Base-by-base conservation (phyloP, 2,329 filamentous ascomycete genomes). In the Monosporascus ibericus region DNA sequence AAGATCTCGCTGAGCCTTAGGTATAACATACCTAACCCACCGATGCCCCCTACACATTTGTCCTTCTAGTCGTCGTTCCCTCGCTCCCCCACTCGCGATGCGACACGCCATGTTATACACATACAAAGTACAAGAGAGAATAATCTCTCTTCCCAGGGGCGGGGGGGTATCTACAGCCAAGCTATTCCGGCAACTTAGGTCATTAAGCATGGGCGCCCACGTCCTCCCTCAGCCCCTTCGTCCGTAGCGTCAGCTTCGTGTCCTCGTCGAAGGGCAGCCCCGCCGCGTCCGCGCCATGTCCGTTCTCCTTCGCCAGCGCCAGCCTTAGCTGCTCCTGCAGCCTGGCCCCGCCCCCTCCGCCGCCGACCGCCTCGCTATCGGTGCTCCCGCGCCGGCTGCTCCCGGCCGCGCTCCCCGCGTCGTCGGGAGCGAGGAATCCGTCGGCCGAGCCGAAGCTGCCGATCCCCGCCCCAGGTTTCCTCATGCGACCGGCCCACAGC, bases 211-310 rank as follows among this genome's bases (percentile, higher is more conserved):
- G 61, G 40, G 61, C 59, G 8, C 61, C 66, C 15, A 74, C 65
- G 54, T 77, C 73, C 65, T 82, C 80, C 40, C 79, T 70, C 60
- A 83, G 53, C 0, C 80, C 80, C 62, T 81, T 82, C 0, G 80
- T 83, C 52, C 80, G 66, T 36, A 83, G 58, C 5, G 77, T 79
- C 49, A 82, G 69, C 59, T 73, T 79, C 3, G 69, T 65, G 46
- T 72, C 70, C 1, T 76, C 75, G 0, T 68, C 72, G 65, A 82
- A 82, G 3, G 77, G 76, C 27, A 79, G 54, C 1, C 63, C 58
- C 37, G 18, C 50, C 37, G 6, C 46, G 6, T 34, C 39, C 14
- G 30, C 39, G 30, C 40, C 37, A 7, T 27, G 37, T 24, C 25
- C 52, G 17, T 38, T 48, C 52, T 1, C 58, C 51, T 6, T 49